Conservation (phyloP, 371 early-diverging fungal species). For the Mucor lusitanicus region DNA sequence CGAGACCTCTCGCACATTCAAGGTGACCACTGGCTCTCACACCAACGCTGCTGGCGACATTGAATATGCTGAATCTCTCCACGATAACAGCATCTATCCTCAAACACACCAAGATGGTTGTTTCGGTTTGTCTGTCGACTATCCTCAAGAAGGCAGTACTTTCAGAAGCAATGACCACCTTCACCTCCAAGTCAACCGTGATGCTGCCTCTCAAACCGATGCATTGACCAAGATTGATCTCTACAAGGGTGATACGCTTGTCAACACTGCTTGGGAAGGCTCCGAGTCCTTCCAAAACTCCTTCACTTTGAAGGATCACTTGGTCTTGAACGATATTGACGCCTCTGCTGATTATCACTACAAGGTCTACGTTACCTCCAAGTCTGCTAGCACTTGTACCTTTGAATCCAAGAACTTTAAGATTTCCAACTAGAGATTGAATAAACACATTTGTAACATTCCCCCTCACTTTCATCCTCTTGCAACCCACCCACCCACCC, state of each 20-base stretch:
- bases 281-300: conserved; percentile 28
- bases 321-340: conserved; percentile 21
- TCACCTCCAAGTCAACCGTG: conserved; percentile 36
- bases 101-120: conserved; percentile 41
- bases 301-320: conserved; percentile 46
- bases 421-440: conserved; percentile 12
- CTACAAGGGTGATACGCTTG: conserved; percentile 35
- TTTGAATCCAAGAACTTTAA: conserved; percentile 30
- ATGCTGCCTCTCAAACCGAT: conserved; percentile 39
- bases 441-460: background rate
- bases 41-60: conserved; percentile 54
- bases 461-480: background rate
- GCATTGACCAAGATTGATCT: conserved; percentile 38
- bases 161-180: conserved; percentile 33
- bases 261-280: conserved; percentile 35
- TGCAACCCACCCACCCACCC: background rate
- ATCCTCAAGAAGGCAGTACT: conserved; percentile 28
- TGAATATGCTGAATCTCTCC: conserved; percentile 43
- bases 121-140: conserved; percentile 42
- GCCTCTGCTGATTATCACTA: conserved; percentile 31
- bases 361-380: conserved; percentile 24
- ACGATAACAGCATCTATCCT: conserved; percentile 35
- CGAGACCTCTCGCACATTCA: conserved; percentile 61
- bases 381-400: conserved; percentile 20
- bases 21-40: conserved; percentile 61